Conservation (phyloP, 768 basidiomycete species). For the Boletus coccyginus region DNA sequence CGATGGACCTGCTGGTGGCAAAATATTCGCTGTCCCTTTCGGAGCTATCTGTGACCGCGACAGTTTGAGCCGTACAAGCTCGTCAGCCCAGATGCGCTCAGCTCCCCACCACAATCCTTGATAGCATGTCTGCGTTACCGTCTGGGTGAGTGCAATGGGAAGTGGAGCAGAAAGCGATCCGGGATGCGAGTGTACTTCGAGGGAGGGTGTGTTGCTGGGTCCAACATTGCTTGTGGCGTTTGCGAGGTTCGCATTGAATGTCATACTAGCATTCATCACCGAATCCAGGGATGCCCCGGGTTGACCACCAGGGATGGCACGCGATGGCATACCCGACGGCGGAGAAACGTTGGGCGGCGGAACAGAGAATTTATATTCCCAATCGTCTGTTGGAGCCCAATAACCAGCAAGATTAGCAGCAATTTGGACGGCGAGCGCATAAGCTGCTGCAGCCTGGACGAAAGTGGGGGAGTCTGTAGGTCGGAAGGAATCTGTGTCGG, state of each 20-base stretch:
- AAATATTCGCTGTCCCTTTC: constrained; percentile 55
- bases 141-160: constrained; percentile 26
- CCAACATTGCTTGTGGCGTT: constrained; percentile 1
- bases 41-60: constrained; percentile 67
- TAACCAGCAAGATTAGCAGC: constrained; percentile 57
- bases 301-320: constrained; percentile 6
- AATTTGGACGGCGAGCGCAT: constrained; percentile 70
- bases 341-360: constrained; percentile 26
- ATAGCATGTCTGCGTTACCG: constrained; percentile 53
- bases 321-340: constrained; percentile 1
- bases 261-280: constrained; percentile 45
- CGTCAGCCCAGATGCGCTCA: constrained; percentile 85
- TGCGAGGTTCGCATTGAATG: constrained; percentile 38
- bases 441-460: constrained; percentile 56
- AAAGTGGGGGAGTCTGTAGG: constrained; percentile 41
- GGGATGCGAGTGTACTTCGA: not conserved
- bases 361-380: constrained; percentile 54
- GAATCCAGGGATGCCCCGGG: constrained; percentile 35
- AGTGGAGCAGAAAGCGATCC: constrained; percentile 15
- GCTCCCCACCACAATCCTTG: constrained; percentile 90
- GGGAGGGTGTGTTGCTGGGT: constrained; percentile 1
- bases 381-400: constrained; percentile 76
- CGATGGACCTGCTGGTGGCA: constrained; percentile 58
- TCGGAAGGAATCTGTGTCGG: constrained; percentile 50
- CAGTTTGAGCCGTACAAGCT: constrained; percentile 76